phyloP scores from a whole-genome alignment of 2,329 filamentous ascomycete genomes.

The Aspergillus sp. region DNA sequence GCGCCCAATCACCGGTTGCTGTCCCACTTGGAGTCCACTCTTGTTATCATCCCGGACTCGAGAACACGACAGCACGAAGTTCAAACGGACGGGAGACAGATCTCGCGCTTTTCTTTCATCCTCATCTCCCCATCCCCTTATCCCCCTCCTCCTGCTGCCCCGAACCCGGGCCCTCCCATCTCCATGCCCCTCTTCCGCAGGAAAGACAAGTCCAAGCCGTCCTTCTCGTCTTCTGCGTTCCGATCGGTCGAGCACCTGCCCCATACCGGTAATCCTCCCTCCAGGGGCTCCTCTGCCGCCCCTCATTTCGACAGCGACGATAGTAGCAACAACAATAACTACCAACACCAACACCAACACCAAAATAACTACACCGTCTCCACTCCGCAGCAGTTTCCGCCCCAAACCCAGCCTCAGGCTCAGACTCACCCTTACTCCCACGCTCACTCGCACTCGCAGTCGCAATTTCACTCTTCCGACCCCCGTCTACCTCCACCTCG shows the following conservation, averaged over 20 bases:
- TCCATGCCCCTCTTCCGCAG: conserved; percentile 21
- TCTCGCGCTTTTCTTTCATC: conserved; percentile 6
- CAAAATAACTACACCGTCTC: conserved; percentile 9
- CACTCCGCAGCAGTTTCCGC: conserved; percentile 12
- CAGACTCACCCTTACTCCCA: conserved; percentile 5
- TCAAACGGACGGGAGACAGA: neutral
- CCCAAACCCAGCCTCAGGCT: conserved; percentile 12
- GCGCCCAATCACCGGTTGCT: conserved; percentile 10
- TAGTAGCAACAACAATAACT: neutral
- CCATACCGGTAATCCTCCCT: conserved; percentile 4
- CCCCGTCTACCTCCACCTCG: conserved; percentile 3
- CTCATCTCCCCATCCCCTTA: neutral
- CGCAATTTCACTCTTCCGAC: conserved; percentile 2
- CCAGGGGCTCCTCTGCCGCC: conserved; percentile 2
- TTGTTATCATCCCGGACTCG: neutral
- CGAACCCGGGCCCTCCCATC: conserved; percentile 5
- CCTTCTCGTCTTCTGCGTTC: conserved; percentile 16
- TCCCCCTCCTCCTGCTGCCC: neutral
- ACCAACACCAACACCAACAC: conserved; percentile 1
- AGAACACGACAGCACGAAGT: neutral
- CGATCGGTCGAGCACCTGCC: conserved; percentile 18
- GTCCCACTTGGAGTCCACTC: conserved; percentile 12
- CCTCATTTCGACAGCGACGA: conserved; percentile 13
- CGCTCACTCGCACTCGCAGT: conserved; percentile 4
- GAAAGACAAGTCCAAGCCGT: conserved; percentile 17